phyloP scores from a whole-genome alignment of 108 stramenopile species.

The Cafeteria roenbergensis region DNA sequence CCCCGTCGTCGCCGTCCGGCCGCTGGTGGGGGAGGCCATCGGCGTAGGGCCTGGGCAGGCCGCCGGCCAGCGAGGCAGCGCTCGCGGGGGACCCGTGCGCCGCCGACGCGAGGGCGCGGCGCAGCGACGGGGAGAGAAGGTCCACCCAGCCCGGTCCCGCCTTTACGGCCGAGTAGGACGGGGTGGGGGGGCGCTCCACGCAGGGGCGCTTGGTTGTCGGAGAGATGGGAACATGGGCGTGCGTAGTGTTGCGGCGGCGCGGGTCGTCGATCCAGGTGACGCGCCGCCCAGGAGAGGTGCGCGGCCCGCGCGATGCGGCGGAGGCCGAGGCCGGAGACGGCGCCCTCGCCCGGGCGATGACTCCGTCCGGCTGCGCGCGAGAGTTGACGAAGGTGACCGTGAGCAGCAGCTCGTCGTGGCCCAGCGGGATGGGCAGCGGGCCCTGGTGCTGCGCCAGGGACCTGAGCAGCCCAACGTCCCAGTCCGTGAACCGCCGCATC shows the following conservation, averaged over 20 bases:
- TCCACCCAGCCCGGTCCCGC: neutral
- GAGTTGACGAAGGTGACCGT: slow-evolving; percentile 17
- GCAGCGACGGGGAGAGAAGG: too few relatives aligned
- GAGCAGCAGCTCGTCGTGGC: slow-evolving; percentile 13
- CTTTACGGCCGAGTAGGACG: neutral
- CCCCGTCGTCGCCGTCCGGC: too few relatives aligned
- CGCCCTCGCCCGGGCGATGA: too few relatives aligned
- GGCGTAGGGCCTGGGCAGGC: too few relatives aligned
- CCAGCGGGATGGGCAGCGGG: neutral
- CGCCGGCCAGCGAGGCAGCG: too few relatives aligned
- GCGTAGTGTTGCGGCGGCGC: neutral
- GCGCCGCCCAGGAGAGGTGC: too few relatives aligned
- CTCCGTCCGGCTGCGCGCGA: too few relatives aligned
- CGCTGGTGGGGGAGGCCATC: too few relatives aligned
- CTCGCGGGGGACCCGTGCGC: too few relatives aligned
- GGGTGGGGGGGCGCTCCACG: neutral
- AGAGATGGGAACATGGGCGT: neutral
- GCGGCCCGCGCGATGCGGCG: too few relatives aligned
- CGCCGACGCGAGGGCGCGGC: too few relatives aligned
- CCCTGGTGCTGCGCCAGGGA: neutral
- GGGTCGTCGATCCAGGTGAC: neutral
- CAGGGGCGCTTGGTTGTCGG: neutral
- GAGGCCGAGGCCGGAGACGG: too few relatives aligned
- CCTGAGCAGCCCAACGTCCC: neutral
- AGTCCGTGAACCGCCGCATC: neutral